Percentiles rank a stretch among this genome's conserved stretches.
Conservation (phyloP, 768 basidiomycete species). For the Neoboletus brunneissimus region DNA sequence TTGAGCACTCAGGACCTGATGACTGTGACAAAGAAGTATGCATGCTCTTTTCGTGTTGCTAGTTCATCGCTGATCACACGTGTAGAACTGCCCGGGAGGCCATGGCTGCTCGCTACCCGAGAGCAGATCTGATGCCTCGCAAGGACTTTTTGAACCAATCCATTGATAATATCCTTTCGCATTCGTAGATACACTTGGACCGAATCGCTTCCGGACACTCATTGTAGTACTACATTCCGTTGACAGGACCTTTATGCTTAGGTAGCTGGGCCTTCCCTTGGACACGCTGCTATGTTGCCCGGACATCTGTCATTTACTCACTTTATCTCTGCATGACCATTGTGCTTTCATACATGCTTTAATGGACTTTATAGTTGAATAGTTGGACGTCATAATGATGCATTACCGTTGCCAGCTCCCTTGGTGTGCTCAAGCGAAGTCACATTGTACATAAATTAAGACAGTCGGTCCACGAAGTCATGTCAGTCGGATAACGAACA, state of each 20-base stretch:
- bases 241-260: slow-evolving; percentile 5
- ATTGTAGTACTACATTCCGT: background rate
- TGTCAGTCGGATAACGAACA: slow-evolving; percentile 68
- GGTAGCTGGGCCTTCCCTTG: background rate
- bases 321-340: slow-evolving; percentile 7
- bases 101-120: slow-evolving; percentile 60
- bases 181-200: slow-evolving; percentile 36
- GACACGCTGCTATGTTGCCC: slow-evolving; percentile 6
- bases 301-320: slow-evolving; percentile 8
- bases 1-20: slow-evolving; percentile 66
- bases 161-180: slow-evolving; percentile 64
- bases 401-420: background rate
- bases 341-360: background rate
- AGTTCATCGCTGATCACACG: slow-evolving; percentile 1
- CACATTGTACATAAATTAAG: background rate
- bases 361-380: slow-evolving; percentile 13
- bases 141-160: slow-evolving; percentile 66
- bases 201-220: slow-evolving; percentile 2
- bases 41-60: background rate
- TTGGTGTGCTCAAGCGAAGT: background rate
- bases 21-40: slow-evolving; percentile 70
- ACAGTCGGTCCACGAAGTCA: slow-evolving; percentile 15
- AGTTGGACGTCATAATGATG: slow-evolving; percentile 11
- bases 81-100: slow-evolving; percentile 60
- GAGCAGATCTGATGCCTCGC: slow-evolving; percentile 54